Percentiles rank a stretch among this genome's conserved stretches.
phyloP scores from a whole-genome alignment of 2,329 filamentous ascomycete genomes.

The Fusarium pseudocircinatum region DNA sequence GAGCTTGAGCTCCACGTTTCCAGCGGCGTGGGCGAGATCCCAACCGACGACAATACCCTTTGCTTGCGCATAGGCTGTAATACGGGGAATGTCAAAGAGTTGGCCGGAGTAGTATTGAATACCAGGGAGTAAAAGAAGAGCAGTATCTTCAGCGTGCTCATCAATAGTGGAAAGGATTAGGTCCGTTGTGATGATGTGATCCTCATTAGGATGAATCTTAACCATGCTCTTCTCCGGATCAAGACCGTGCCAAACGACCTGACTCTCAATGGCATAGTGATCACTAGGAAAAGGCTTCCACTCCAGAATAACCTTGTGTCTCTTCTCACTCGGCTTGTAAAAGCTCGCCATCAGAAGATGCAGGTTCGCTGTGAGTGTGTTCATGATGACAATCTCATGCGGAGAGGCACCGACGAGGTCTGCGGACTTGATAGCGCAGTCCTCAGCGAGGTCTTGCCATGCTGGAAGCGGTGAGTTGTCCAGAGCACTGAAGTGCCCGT shows the following conservation, averaged over 20 bases:
- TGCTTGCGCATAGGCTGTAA: slow-evolving; percentile 79
- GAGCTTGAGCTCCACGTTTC: slow-evolving; percentile 81
- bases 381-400: slow-evolving; percentile 86
- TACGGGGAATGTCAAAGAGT: slow-evolving; percentile 81
- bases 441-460: slow-evolving; percentile 83
- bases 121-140: slow-evolving; percentile 82
- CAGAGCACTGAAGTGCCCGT: slow-evolving; percentile 80
- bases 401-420: slow-evolving; percentile 78
- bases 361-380: slow-evolving; percentile 83
- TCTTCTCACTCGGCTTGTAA: slow-evolving; percentile 72
- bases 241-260: slow-evolving; percentile 76
- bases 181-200: slow-evolving; percentile 73
- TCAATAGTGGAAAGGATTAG: slow-evolving; percentile 79
- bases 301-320: slow-evolving; percentile 86
- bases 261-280: slow-evolving; percentile 84
- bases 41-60: slow-evolving; percentile 81
- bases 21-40: slow-evolving; percentile 88
- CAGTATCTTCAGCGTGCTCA: slow-evolving; percentile 75
- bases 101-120: slow-evolving; percentile 95
- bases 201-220: slow-evolving; percentile 71
- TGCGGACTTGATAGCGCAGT: slow-evolving; percentile 74
- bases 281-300: slow-evolving; percentile 92
- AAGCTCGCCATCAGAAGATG: slow-evolving; percentile 87
- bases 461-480: slow-evolving; percentile 73
- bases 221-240: slow-evolving; percentile 76